Conservation (phyloP, 2,329 filamentous ascomycete species). For the Stagonosporopsis rhizophila region DNA sequence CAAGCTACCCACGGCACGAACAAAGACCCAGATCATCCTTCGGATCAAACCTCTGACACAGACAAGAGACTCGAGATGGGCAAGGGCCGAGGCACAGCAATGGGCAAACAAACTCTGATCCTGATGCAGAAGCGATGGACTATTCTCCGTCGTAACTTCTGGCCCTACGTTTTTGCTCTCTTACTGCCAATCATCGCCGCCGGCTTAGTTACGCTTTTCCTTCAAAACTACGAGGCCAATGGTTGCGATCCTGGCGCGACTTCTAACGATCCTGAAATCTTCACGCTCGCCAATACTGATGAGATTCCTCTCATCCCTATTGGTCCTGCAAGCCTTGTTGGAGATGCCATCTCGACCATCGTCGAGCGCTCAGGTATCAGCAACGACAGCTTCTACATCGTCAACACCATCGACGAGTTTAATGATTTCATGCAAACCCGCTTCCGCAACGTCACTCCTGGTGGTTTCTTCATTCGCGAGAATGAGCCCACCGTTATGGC, state of each 20-base stretch:
- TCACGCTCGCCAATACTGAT: conserved; percentile 35
- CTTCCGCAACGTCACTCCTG: conserved; percentile 74
- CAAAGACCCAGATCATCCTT: conserved; percentile 34
- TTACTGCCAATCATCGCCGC: conserved; percentile 81
- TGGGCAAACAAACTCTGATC: conserved; percentile 73
- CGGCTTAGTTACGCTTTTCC: conserved; percentile 78
- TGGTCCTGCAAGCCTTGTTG: conserved; percentile 49
- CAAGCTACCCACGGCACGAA: conserved; percentile 21
- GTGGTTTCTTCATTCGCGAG: conserved; percentile 80
- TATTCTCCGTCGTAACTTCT: conserved; percentile 78
- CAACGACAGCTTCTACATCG: conserved; percentile 54
- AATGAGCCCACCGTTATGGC: conserved; percentile 69
- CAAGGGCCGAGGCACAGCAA: conserved; percentile 73
- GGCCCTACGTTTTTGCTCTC: conserved; percentile 77
- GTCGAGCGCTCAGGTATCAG: conserved; percentile 35
- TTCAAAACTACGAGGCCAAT: conserved; percentile 63
- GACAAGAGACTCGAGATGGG: conserved; percentile 57
- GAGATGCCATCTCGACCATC: conserved; percentile 36
- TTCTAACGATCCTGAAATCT: conserved; percentile 41
- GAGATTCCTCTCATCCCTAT: conserved; percentile 47
- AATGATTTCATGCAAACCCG: conserved; percentile 67
- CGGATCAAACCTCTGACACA: conserved; percentile 39
- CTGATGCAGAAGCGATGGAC: conserved; percentile 80
- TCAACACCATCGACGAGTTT: conserved; percentile 73
- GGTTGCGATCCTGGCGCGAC: conserved; percentile 54